Evolutionary conservation across 768 basidiomycete species (phyloP).

Genomic region (Boletellus ananiceps): DNA sequence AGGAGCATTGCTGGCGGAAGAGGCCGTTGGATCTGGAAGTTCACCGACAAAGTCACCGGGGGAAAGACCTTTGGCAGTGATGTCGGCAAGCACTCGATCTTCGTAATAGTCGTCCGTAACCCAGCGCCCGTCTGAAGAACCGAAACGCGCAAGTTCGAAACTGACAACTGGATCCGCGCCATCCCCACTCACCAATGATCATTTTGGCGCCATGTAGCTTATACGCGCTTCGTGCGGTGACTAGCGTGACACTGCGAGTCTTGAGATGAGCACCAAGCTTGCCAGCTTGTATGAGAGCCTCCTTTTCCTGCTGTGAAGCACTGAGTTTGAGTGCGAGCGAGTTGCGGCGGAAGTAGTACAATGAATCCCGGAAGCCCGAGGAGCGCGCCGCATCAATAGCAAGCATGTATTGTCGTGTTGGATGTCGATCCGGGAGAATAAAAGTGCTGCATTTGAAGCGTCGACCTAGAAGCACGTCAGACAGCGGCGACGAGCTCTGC

Average conservation of each 20-base stretch:
- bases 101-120: conserved; percentile 97
- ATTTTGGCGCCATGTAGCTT: conserved; percentile 93
- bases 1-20: conserved; percentile 41
- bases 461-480: conserved; percentile 50
- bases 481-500: not conserved
- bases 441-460: conserved; percentile 89
- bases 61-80: conserved; percentile 75
- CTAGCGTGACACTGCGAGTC: conserved; percentile 89
- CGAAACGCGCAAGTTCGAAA: not conserved
- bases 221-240: conserved; percentile 88
- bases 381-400: conserved; percentile 97
- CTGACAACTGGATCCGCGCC: not conserved
- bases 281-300: conserved; percentile 82
- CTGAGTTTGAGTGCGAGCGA: conserved; percentile 86
- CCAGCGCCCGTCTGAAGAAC: conserved; percentile 75
- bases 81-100: conserved; percentile 70
- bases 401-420: conserved; percentile 85
- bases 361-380: conserved; percentile 92
- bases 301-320: conserved; percentile 87
- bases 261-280: conserved; percentile 86
- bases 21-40: conserved; percentile 66
- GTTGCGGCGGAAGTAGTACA: conserved; percentile 97
- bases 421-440: conserved; percentile 77
- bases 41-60: conserved; percentile 82
- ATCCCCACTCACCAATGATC: conserved; percentile 60